Evolutionary conservation across 73 alveolate species (phyloP), one percentile per base, ranked within the genome.

Genomic region (Symbiodinium natans): DNA sequence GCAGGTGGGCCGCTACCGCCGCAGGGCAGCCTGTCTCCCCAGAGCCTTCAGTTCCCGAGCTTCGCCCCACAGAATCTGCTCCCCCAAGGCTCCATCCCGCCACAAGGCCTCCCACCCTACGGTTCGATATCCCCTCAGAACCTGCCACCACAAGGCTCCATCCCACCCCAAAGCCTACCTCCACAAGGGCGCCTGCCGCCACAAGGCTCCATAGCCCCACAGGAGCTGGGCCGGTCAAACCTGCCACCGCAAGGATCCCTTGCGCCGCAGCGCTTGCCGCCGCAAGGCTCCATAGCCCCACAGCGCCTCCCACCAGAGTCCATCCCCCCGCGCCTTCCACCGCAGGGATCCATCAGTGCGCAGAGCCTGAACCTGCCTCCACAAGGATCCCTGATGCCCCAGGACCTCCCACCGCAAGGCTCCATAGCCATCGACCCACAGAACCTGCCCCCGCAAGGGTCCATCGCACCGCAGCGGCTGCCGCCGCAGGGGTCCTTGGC

Each of bases 101-200:
- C 94, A 7, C 83, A 52, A 3, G 41, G 6, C 7, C 38, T 33
- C 27, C 96, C 96, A 34, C 96, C 86, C 21, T 48, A 71, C n/a
- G 96, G 96, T 31, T 89, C 96, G 39, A 71, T 89, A 25, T 31
- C 88, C 1, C 96, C 96, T 9, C 86, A 68, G 73, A 89, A 27
- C 52, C 43, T 89, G 43, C 95, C 95, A 41, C 94, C 94, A 27
- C 94, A 87, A 38, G 94, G 94, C n/a, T 87, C 94, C 54, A 34
- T 87, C 7, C 71, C 94, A 2, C 68, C 63, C 6, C 59, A 86
- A 21, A 87, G 33, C 84, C 39, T 87, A 10, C 85, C 94, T 9
- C 85, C 85, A 25, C 84, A 33, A 27, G 83, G 94, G n/a, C 56
- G 38, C 52, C 59, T 85, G 36, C 93, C 93, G 23, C 93, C 93